Evolutionary conservation across 805 yeast species (phyloP).

Genomic region (Lipomyces spencermartinsiae): DNA sequence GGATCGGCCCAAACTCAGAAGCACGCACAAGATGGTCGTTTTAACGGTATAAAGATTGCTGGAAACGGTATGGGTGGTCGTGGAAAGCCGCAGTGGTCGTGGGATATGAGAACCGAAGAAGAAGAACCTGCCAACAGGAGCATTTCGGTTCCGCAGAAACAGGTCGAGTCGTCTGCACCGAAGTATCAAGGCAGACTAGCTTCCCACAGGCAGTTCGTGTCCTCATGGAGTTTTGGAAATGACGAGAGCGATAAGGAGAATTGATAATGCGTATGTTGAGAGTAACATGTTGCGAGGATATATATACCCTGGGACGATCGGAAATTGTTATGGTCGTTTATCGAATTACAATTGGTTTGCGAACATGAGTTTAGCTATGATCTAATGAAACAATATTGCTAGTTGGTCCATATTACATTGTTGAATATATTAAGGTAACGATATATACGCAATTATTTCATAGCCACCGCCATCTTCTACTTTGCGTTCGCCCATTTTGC

Average conservation of each 20-base stretch:
- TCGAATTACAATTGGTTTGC: not conserved
- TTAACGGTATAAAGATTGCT: conserved; percentile 30
- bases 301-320: not conserved
- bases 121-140: not conserved
- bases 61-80: conserved; percentile 38
- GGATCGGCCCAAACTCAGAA: not conserved
- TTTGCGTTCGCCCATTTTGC: conserved; percentile 30
- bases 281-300: not conserved
- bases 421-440: conserved; percentile 12
- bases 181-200: conserved; percentile 27
- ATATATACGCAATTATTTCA: conserved; percentile 19
- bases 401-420: not conserved
- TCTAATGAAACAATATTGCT: not conserved
- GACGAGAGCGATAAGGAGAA: conserved; percentile 34
- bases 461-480: conserved; percentile 30
- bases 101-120: not conserved
- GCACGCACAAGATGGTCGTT: conserved; percentile 2
- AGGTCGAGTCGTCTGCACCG: conserved; percentile 10
- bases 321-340: not conserved
- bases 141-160: not conserved
- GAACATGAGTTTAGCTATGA: not conserved
- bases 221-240: conserved; percentile 34
- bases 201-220: conserved; percentile 28
- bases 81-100: conserved; percentile 28
- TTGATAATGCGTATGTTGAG: not conserved